Evolutionary conservation across 2,329 filamentous ascomycete species (phyloP).

Genomic region (Colletotrichum spinosum): DNA sequence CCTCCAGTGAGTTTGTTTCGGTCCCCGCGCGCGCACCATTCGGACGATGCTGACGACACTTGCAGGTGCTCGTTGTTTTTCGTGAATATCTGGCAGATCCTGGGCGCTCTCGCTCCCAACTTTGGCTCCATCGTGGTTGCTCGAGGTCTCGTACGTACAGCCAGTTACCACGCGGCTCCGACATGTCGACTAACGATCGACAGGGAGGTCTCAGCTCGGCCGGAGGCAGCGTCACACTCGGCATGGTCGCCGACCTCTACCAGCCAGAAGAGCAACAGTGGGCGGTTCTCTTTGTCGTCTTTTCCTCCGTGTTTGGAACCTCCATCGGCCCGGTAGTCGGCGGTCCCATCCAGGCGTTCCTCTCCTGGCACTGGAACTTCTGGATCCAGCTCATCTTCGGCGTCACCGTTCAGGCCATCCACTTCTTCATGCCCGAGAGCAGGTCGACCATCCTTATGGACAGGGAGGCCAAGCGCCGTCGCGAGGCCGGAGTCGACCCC

Average conservation of each 20-base stretch:
- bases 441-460: constrained; percentile 68
- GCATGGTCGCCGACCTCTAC: constrained; percentile 74
- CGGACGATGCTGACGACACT: background rate
- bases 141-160: constrained; percentile 45
- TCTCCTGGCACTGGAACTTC: constrained; percentile 70
- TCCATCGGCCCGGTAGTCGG: constrained; percentile 66
- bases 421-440: constrained; percentile 68
- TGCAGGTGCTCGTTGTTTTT: constrained; percentile 51
- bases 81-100: constrained; percentile 66
- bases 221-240: constrained; percentile 73
- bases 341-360: constrained; percentile 60
- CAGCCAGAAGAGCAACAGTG: constrained; percentile 67
- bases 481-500: constrained; percentile 56
- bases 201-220: constrained; percentile 71
- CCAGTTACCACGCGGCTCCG: background rate
- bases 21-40: too few species aligned
- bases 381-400: constrained; percentile 72
- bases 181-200: background rate
- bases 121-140: constrained; percentile 55
- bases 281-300: constrained; percentile 70
- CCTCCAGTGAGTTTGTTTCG: constrained; percentile 54
- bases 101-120: constrained; percentile 54
- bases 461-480: constrained; percentile 65
- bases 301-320: constrained; percentile 66
- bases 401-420: constrained; percentile 59